Evolutionary conservation across 1,284 basidiomycete genomes (phyloP).

Genomic region (Trametes pubescens): DNA sequence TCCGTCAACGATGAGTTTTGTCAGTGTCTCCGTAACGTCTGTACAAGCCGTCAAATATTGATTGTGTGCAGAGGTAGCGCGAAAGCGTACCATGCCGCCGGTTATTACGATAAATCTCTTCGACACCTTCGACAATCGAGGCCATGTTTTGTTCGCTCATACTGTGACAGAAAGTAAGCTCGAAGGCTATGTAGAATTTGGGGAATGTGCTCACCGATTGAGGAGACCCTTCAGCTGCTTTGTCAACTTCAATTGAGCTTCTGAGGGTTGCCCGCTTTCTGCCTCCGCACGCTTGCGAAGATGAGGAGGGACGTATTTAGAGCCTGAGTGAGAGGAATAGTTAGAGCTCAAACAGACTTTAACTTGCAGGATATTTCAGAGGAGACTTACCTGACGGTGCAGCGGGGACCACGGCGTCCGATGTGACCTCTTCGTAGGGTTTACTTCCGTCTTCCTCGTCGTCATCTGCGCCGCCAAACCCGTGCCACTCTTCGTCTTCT

Average conservation of each 20-base stretch:
- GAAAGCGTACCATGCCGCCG: constrained; percentile 77
- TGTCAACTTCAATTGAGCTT: constrained; percentile 70
- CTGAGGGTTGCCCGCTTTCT: constrained; percentile 49
- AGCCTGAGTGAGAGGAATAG: constrained; percentile 38
- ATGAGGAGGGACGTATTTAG: constrained; percentile 72
- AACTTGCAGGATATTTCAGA: neutral
- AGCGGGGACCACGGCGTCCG: neutral
- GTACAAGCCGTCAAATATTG: constrained; percentile 12
- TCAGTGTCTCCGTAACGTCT: constrained; percentile 88
- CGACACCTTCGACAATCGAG: constrained; percentile 80
- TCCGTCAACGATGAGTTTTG: constrained; percentile 82
- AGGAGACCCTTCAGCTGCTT: constrained; percentile 89
- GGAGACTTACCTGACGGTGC: constrained; percentile 6
- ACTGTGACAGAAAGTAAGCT: constrained; percentile 47
- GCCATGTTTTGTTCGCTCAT: constrained; percentile 93
- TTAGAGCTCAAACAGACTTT: neutral
- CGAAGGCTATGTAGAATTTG: neutral
- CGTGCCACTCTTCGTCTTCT: constrained; percentile 40
- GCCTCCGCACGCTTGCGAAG: constrained; percentile 54
- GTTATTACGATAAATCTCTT: constrained; percentile 81
- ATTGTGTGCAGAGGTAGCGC: too few species aligned
- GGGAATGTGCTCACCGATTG: constrained; percentile 68
- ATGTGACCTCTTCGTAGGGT: neutral
- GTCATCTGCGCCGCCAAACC: constrained; percentile 26
- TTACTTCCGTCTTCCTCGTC: neutral